Percentiles rank a stretch among this genome's conserved stretches.
phyloP scores from a whole-genome alignment of 345 rosid genomes.

The Mercurialis annua region DNA sequence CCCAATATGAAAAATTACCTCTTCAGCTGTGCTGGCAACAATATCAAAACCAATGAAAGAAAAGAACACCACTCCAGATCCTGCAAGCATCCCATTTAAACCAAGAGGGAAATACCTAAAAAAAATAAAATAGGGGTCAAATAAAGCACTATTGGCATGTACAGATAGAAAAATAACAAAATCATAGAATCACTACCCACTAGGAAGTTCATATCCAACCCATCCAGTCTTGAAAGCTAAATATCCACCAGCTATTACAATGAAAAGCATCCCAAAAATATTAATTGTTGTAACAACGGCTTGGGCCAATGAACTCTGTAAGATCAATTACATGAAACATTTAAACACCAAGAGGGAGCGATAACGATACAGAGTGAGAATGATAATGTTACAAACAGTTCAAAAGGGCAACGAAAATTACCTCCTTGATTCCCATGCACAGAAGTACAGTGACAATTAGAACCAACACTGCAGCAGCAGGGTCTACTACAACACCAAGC shows the following conservation, averaged over 20 bases:
- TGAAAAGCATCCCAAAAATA: slow-evolving; percentile 54
- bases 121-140: slow-evolving; percentile 1
- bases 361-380: background rate
- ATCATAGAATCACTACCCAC: slow-evolving; percentile 36
- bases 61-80: slow-evolving; percentile 61
- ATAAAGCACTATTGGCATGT: background rate
- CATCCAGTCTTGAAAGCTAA: slow-evolving; percentile 59
- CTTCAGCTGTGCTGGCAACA: slow-evolving; percentile 68
- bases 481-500: slow-evolving; percentile 27
- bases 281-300: slow-evolving; percentile 55
- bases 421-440: slow-evolving; percentile 38
- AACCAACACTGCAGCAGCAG: slow-evolving; percentile 34
- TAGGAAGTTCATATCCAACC: slow-evolving; percentile 57
- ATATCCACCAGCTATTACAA: slow-evolving; percentile 32
- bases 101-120: slow-evolving; percentile 60
- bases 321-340: slow-evolving; percentile 12
- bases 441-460: slow-evolving; percentile 29
- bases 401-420: background rate
- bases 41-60: slow-evolving; percentile 69
- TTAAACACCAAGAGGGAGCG: background rate
- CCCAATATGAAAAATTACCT: slow-evolving; percentile 34
- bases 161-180: background rate
- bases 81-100: slow-evolving; percentile 63
- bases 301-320: slow-evolving; percentile 60
- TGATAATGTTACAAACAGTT: background rate